A percentile compares a stretch with the other conserved stretches of the same genome.
Evolutionary conservation across 2,329 filamentous ascomycete species (phyloP).

Genomic region (Aureobasidium sp.): DNA sequence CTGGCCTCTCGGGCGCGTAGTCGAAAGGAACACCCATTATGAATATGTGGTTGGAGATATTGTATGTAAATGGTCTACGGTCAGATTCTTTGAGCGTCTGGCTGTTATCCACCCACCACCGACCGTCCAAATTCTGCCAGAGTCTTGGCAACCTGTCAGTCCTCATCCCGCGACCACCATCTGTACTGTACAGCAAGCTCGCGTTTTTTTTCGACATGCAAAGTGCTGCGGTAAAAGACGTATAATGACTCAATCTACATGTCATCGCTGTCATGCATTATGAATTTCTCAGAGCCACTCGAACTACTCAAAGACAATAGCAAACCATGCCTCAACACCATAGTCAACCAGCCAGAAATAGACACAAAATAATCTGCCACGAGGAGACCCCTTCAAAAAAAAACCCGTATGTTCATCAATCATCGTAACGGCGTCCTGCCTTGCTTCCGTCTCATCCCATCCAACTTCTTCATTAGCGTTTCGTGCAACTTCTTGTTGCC

Average conservation of each 20-base stretch:
- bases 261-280: not conserved
- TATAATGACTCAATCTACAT: not conserved
- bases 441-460: slow-evolving; percentile 34
- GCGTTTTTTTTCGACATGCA: no score
- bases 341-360: not conserved
- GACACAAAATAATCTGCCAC: not conserved
- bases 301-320: not conserved
- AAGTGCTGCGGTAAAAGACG: not conserved
- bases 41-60: not conserved
- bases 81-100: slow-evolving; percentile 2
- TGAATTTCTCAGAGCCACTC: not conserved
- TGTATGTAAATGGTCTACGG: not conserved
- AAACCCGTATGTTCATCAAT: slow-evolving; percentile 9
- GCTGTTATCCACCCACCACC: not conserved
- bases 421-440: slow-evolving; percentile 15
- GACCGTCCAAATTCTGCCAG: not conserved
- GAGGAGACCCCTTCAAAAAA: not conserved
- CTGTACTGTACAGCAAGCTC: no score
- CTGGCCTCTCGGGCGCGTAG: slow-evolving; percentile 84
- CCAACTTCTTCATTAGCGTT: slow-evolving; percentile 39
- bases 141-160: not conserved
- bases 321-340: not conserved
- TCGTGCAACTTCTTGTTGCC: slow-evolving; percentile 44
- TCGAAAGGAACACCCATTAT: slow-evolving; percentile 58
- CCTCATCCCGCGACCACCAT: not conserved